Base-by-base conservation (phyloP, 192 early-diverging fungal species). In the Rhizoclosmatium sp. region DNA sequence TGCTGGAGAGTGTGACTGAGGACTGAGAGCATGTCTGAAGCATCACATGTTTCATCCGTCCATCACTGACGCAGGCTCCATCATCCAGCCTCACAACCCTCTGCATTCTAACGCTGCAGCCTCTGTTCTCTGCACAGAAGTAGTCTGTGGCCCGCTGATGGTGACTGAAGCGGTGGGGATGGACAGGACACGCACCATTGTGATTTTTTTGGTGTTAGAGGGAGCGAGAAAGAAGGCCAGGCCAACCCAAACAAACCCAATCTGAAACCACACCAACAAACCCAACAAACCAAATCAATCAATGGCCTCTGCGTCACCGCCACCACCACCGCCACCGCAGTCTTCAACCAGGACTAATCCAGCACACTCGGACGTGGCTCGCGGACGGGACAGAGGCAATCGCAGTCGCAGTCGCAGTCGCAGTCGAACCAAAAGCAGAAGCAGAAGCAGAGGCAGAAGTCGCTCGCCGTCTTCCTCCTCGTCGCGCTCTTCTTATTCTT, bases 331-430 rank as follows among this genome's bases (percentile, higher is more conserved):
- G 54, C 19, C 10, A n/a, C 54, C 54, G 19, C 9, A 56, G 54
- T n/a, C 54, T 56, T n/a, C 54, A 14, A 9, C 19, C 9, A 56
- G 0, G 54, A 56, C 54, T 9, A 14, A n/a, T n/a, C 54, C 54
- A 56, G 0, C 10, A 56, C 54, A 56, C 54, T 9, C 54, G 54
- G 54, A 56, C 54, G 54, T n/a, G 10, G 54, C 54, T 69, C 67
- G 67, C 67, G 16, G 16, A 19, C 67, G 67, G 5, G 40, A 45
- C 46, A 46, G 7, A 14, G 67, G 9, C 0, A 10, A 1, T 65
- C 19, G 39, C 62, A 65, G 62, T 31, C 19, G 62, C 62, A 65
- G 62, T 31, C n/a, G 62, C 16, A 65, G 62, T 31, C n/a, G 62
- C 23, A 65, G 62, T 40, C 21, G 62, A 5, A 65, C 10, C 62